Conservation (phyloP, 2,329 filamentous ascomycete genomes). For the Fusarium irregulare region DNA sequence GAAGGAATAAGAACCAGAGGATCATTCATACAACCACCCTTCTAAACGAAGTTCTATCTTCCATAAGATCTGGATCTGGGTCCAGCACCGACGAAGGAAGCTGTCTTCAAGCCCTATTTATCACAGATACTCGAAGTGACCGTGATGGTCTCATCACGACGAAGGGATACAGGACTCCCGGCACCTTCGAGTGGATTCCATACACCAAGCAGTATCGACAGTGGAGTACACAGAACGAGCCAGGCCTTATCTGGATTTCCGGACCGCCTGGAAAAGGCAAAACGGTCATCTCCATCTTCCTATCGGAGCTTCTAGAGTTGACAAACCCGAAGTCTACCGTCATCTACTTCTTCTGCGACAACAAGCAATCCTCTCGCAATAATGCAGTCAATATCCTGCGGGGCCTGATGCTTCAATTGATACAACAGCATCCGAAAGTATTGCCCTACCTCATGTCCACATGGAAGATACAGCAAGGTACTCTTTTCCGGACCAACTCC, state of each 20-base stretch:
- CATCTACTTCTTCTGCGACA: constrained; percentile 25
- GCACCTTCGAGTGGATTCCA: constrained; percentile 26
- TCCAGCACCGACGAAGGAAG: background rate
- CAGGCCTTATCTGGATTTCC: background rate
- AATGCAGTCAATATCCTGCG: background rate
- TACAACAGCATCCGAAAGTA: background rate
- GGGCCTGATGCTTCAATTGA: constrained; percentile 3
- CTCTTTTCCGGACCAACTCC: background rate
- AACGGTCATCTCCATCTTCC: constrained; percentile 17
- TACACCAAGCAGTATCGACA: background rate
- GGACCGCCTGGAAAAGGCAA: constrained; percentile 19
- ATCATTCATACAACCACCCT: accelerated
- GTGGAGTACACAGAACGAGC: background rate
- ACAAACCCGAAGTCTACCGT: background rate
- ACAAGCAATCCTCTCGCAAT: background rate
- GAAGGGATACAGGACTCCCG: background rate
- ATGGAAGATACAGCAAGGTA: background rate
- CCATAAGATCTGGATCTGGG: no score
- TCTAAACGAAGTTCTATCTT: background rate
- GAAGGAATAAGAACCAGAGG: background rate
- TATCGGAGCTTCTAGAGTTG: background rate
- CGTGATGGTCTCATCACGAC: background rate
- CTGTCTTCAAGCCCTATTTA: constrained; percentile 6
- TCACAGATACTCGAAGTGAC: constrained; percentile 17
- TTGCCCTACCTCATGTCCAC: background rate